phyloP scores from a whole-genome alignment of 352 stramenopile genomes.

The Globisporangium canariense region DNA sequence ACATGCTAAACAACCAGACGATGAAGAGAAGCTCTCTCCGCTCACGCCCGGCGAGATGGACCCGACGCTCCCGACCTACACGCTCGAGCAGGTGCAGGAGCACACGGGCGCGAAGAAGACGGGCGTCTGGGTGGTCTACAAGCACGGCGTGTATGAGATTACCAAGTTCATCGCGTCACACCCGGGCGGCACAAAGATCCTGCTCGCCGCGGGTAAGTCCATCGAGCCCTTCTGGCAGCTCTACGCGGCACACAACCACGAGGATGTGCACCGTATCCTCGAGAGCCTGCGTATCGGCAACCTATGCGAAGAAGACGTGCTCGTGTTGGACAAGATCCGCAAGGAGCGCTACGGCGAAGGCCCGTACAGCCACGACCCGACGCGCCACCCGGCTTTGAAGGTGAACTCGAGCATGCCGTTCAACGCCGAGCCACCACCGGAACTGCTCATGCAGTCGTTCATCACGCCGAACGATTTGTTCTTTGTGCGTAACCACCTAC shows the following conservation, averaged over 20 bases:
- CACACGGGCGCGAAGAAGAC: conserved; percentile 69
- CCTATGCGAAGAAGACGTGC: conserved; percentile 80
- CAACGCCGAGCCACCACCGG: conserved; percentile 92
- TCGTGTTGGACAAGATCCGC: conserved; percentile 79
- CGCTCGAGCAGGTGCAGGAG: conserved; percentile 65
- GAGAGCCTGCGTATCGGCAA: conserved; percentile 91
- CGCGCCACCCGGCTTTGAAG: conserved; percentile 81
- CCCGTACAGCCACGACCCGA: conserved; percentile 93
- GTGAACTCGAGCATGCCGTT: conserved; percentile 94
- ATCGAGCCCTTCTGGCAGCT: conserved; percentile 95
- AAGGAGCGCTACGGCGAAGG: conserved; percentile 87
- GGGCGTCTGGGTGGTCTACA: conserved; percentile 93
- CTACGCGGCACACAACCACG: conserved; percentile 95
- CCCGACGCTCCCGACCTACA: conserved; percentile 52
- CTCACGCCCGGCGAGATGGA: conserved; percentile 32
- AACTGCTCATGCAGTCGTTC: conserved; percentile 92
- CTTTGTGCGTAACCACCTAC: conserved; percentile 98
- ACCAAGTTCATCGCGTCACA: conserved; percentile 95
- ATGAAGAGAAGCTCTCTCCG: conserved; percentile 6
- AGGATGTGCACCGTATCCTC: conserved; percentile 90
- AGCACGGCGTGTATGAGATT: conserved; percentile 95
- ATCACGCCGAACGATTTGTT: conserved; percentile 96
- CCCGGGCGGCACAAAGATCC: conserved; percentile 89
- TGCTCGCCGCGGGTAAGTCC: conserved; percentile 81
- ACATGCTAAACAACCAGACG: not conserved